phyloP scores from a whole-genome alignment of 805 yeast genomes.

The Metschnikowia baotianmanensis region DNA sequence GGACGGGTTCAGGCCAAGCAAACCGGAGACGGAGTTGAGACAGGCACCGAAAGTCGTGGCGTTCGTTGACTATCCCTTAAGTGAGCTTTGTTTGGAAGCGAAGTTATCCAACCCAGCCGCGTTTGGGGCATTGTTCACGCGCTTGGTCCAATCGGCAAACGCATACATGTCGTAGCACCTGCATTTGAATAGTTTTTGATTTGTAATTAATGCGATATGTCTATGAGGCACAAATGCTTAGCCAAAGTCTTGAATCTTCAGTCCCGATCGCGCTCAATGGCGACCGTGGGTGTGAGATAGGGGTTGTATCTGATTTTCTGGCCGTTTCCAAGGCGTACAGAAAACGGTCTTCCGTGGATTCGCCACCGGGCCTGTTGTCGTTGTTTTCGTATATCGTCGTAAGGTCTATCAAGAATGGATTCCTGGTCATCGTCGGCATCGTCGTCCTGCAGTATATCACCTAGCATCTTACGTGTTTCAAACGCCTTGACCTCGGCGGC shows the following conservation, averaged over 20 bases:
- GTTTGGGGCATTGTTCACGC: constrained; percentile 16
- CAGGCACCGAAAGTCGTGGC: constrained; percentile 24
- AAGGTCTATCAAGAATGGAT: constrained; percentile 20
- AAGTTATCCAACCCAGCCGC: constrained; percentile 12
- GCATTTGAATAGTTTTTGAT: too few relatives aligned
- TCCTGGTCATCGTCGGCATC: constrained; percentile 24
- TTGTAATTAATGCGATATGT: too few relatives aligned
- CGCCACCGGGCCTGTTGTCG: constrained; percentile 21
- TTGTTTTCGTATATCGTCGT: constrained; percentile 23
- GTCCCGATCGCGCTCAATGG: constrained; percentile 5
- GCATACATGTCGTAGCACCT: constrained; percentile 8
- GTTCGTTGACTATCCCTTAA: constrained; percentile 14
- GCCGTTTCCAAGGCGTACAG: constrained; percentile 17
- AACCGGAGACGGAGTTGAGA: constrained; percentile 33
- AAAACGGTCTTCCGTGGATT: constrained; percentile 11
- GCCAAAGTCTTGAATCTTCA: neutral
- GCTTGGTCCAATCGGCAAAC: constrained; percentile 15
- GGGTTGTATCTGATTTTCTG: constrained; percentile 12
- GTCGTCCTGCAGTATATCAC: constrained; percentile 12
- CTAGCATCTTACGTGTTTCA: neutral
- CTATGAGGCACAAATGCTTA: too few relatives aligned
- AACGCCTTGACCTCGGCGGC: constrained; percentile 23
- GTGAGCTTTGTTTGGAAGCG: constrained; percentile 11
- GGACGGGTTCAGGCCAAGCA: constrained; percentile 28
- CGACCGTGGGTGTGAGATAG: constrained; percentile 8